Evolutionary conservation across 768 basidiomycete species (phyloP).

Genomic region (Cubamyces sp.): DNA sequence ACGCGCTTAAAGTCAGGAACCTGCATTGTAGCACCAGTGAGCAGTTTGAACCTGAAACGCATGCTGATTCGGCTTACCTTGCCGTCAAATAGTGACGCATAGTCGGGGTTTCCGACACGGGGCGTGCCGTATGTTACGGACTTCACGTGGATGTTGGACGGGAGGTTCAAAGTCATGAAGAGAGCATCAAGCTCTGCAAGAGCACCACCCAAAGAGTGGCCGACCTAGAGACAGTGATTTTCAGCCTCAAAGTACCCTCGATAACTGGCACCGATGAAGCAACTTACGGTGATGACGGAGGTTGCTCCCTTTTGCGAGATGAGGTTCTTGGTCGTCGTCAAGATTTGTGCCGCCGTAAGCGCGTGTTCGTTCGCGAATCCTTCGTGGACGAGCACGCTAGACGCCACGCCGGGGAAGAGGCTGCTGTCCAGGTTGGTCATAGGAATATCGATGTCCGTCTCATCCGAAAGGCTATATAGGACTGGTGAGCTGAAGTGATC

Average conservation of each 20-base stretch:
- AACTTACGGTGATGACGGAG: constrained; percentile 46
- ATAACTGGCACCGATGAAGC: background rate
- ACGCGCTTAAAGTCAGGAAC: constrained; percentile 35
- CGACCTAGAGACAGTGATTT: constrained; percentile 27
- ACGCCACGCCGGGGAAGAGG: constrained; percentile 59
- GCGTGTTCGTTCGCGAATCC: constrained; percentile 60
- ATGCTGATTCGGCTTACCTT: constrained; percentile 35
- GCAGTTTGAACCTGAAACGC: constrained; percentile 7
- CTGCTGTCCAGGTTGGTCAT: constrained; percentile 44
- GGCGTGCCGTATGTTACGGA: constrained; percentile 54
- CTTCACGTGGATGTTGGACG: constrained; percentile 39
- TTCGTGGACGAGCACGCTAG: constrained; percentile 49
- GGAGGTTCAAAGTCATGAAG: constrained; percentile 37
- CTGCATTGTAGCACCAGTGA: constrained; percentile 30
- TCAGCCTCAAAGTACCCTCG: too few species aligned
- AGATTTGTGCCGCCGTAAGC: constrained; percentile 47
- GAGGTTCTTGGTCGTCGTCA: constrained; percentile 46
- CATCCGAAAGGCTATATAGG: constrained; percentile 48
- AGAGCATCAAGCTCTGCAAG: constrained; percentile 38
- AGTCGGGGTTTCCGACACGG: constrained; percentile 53
- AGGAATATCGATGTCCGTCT: constrained; percentile 53
- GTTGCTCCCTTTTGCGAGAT: constrained; percentile 43
- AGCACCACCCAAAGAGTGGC: constrained; percentile 39
- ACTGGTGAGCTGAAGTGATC: background rate
- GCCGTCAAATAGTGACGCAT: constrained; percentile 44